These are phyloP conservation scores for Penicillium polonicum DNA, from an alignment of 2,329 filamentous ascomycete genomes.

Conservation along the genomic window DNA sequence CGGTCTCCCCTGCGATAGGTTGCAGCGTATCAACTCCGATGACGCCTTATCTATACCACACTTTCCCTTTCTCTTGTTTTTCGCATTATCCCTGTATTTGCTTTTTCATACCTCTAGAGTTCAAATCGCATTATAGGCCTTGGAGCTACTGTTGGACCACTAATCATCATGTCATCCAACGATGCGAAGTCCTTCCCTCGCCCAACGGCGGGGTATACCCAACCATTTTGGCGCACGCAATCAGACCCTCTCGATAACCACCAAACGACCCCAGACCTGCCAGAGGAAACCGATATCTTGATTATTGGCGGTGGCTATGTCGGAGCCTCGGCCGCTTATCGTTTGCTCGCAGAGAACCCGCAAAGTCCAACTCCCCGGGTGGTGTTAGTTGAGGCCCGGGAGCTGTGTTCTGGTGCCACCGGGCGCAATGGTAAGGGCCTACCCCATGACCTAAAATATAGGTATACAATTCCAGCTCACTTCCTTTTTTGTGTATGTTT, in stretches of 20 bases:
- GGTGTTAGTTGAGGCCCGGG: conserved; percentile 41
- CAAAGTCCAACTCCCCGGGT: conserved; percentile 23
- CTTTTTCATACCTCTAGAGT: neutral
- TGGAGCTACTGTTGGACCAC: neutral
- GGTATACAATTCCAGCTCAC: neutral
- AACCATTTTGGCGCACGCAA: conserved; percentile 10
- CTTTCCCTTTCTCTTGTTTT: neutral
- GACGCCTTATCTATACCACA: neutral
- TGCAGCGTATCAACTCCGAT: neutral
- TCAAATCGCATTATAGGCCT: too few relatives aligned
- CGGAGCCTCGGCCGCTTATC: conserved; percentile 44
- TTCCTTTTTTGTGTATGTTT: neutral
- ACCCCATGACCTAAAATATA: neutral
- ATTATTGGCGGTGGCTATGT: conserved; percentile 51
- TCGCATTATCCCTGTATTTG: neutral
- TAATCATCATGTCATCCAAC: neutral
- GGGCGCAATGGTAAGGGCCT: conserved; percentile 40
- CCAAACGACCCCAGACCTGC: conserved; percentile 27
- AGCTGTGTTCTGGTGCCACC: conserved; percentile 44
- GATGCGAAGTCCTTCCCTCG: conserved; percentile 1
- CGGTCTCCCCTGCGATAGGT: neutral
- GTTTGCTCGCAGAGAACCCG: conserved; percentile 31
- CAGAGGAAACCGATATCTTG: conserved; percentile 41
- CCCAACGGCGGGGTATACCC: conserved; percentile 4
- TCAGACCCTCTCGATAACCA: conserved; percentile 1